Conservation (phyloP, 2,329 filamentous ascomycete species). For the Stagonosporopsis vannaccii region DNA sequence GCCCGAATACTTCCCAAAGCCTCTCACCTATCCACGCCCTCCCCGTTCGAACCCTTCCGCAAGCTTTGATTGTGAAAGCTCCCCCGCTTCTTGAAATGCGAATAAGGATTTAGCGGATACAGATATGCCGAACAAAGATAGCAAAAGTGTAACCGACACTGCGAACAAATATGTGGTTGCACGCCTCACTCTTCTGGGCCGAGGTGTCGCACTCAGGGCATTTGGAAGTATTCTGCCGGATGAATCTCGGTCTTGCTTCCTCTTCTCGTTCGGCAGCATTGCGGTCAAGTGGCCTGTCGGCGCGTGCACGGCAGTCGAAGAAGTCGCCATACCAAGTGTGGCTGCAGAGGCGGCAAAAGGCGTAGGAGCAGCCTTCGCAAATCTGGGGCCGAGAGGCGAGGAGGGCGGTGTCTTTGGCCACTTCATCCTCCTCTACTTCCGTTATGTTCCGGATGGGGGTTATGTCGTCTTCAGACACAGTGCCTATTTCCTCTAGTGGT, state of each 20-base stretch:
- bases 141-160: constrained; percentile 3
- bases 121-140: constrained; percentile 2
- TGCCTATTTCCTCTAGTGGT: not conserved
- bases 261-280: not conserved
- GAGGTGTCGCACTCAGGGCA: not conserved
- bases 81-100: not conserved
- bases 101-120: not conserved
- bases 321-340: constrained; percentile 10
- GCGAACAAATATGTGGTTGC: constrained; percentile 1
- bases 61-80: not conserved
- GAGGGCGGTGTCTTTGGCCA: not conserved
- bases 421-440: not conserved
- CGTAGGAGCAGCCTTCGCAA: constrained; percentile 10
- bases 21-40: not conserved
- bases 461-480: not conserved
- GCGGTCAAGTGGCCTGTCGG: not conserved
- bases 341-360: constrained; percentile 1
- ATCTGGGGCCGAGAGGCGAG: not conserved
- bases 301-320: constrained; percentile 1
- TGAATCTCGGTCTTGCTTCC: not conserved
- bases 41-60: not conserved
- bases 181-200: constrained; percentile 3
- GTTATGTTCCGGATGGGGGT: not conserved
- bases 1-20: not conserved
- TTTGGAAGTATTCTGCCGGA: not conserved